Evolutionary conservation across 768 basidiomycete species (phyloP), one percentile per base, ranked within the genome.

Genomic region (Butyriboletus loyo): DNA sequence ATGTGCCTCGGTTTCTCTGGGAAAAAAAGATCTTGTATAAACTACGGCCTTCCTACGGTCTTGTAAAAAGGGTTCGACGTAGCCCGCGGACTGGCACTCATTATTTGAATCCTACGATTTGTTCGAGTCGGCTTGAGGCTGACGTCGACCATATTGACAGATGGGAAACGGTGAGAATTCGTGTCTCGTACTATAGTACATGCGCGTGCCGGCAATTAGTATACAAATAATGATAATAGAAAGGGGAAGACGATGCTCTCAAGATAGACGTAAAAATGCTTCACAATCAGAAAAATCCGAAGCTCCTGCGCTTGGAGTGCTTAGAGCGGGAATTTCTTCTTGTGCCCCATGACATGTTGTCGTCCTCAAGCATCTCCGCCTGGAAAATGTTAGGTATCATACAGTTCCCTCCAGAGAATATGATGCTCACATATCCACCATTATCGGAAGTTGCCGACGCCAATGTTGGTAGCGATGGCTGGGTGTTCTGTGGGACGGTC

Each of bases 321-420:
- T 52, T 58, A 8, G 52, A 30, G 19, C 10, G 45, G 21, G 36
- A 45, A n/a, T 31, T 6, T 50, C 46, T 62, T 6, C 44, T 10
- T 17, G 49, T 25, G 10, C 52, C 55, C 64, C 64, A 66, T 22
- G 64, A 62, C 64, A 67, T 67, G 35, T 66, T 66, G 37, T 66
- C 64, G 2, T 66, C 64, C 5, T 65, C 64, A 7, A 66, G 63
- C 66, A 67, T 60, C 39, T 66, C 57, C 4, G 64, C 64, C 64
- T 65, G 52, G 1, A 42, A 35, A 39, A 15, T 6, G 7, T 31
- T 43, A 3, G 35, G 19, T 21, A 41, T 40, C 25, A 37, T 21
- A 10, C 9, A 13, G 7, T 36, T 15, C 3, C 8, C 31, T 14
- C 10, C 1, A 7, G 7, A 13, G 25, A 27, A 41, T 15, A 34